Evolutionary conservation across 2,329 filamentous ascomycete species (phyloP).

Genomic region (Penicillium sp.): DNA sequence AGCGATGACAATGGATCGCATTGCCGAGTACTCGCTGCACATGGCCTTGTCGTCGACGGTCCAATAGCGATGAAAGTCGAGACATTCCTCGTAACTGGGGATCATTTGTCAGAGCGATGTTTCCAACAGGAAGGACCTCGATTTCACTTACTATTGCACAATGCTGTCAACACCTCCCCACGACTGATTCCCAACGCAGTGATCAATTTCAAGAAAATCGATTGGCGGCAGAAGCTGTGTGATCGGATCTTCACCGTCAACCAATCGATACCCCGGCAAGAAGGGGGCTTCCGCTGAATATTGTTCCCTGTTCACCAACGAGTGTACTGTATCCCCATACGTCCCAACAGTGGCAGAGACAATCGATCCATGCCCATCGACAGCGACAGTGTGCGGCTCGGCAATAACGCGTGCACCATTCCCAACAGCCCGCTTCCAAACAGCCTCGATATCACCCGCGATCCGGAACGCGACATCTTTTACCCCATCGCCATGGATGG

Average conservation of each 20-base stretch:
- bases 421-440: constrained; percentile 68
- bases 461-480: constrained; percentile 92
- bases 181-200: constrained; percentile 93
- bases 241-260: constrained; percentile 47
- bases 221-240: constrained; percentile 58
- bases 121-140: constrained; percentile 20
- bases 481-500: constrained; percentile 82
- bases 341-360: constrained; percentile 73
- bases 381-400: constrained; percentile 54
- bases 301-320: constrained; percentile 67
- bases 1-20: constrained; percentile 83
- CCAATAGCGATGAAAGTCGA: constrained; percentile 94
- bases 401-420: constrained; percentile 66
- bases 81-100: constrained; percentile 72
- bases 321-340: constrained; percentile 88
- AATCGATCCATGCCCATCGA: constrained; percentile 57
- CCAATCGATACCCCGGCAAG: constrained; percentile 70
- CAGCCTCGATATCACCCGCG: constrained; percentile 67
- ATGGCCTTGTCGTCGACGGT: constrained; percentile 86
- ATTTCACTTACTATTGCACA: constrained; percentile 51
- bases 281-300: constrained; percentile 66
- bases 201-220: constrained; percentile 74
- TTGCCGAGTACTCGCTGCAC: constrained; percentile 82
- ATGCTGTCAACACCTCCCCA: constrained; percentile 74
- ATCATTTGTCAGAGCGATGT: background rate